Evolutionary conservation across 305 asterid species (phyloP).

Genomic region (Coffea humblotiana): DNA sequence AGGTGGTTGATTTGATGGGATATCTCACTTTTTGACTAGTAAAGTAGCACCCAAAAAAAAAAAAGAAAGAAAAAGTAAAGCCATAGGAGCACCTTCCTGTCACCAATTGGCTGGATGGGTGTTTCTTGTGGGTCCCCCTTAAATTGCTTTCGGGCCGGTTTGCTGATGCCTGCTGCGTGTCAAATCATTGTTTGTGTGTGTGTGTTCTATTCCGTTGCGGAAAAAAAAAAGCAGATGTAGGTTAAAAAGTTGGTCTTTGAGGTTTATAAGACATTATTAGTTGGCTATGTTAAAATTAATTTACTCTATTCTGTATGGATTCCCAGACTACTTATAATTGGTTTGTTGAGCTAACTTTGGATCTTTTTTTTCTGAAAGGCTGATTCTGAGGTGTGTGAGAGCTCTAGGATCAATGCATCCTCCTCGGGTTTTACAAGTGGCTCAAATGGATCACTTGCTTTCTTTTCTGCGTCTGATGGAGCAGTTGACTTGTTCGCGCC

Average conservation of each 20-base stretch:
- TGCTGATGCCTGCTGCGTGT: too few relatives aligned
- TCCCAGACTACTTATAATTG: not conserved
- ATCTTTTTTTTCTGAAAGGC: conserved; percentile 39
- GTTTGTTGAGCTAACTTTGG: not conserved
- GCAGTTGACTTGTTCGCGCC: conserved; percentile 44
- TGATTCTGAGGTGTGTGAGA: conserved; percentile 30
- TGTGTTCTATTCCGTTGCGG: too few relatives aligned
- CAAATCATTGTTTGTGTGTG: too few relatives aligned
- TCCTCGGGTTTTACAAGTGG: conserved; percentile 20
- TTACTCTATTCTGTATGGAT: not conserved
- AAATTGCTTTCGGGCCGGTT: too few relatives aligned
- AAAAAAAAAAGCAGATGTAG: not conserved
- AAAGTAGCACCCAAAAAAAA: too few relatives aligned
- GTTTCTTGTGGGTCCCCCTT: too few relatives aligned
- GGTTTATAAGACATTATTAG: not conserved
- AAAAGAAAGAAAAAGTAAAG: too few relatives aligned
- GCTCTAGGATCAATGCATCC: conserved; percentile 31
- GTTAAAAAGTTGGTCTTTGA: too few relatives aligned
- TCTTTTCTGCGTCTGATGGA: conserved; percentile 37
- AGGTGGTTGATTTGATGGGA: not conserved
- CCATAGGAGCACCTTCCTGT: too few relatives aligned
- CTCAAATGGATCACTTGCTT: conserved; percentile 41
- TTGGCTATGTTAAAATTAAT: not conserved
- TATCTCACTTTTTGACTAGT: not conserved
- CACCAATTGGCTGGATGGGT: too few relatives aligned